phyloP scores from a whole-genome alignment of 352 stramenopile genomes.

The Aphanomyces euteiches region DNA sequence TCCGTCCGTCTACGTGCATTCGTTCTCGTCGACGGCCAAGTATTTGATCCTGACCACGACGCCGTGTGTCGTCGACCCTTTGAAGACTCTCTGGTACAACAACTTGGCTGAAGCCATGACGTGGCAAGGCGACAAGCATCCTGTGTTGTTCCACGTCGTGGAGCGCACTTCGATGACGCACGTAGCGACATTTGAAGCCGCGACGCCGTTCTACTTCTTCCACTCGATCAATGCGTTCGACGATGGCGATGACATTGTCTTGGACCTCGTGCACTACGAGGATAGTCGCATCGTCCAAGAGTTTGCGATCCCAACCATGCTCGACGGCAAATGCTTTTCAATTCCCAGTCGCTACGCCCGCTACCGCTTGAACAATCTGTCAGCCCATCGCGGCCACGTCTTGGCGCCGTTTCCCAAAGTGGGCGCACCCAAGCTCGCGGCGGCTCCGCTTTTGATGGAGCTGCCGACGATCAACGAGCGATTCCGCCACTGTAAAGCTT shows the following conservation, averaged over 20 bases:
- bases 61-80: neutral
- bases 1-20: neutral
- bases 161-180: constrained; percentile 9
- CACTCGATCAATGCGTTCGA: constrained; percentile 18
- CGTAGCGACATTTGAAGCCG: constrained; percentile 7
- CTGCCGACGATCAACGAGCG: constrained; percentile 15
- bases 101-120: neutral
- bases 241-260: constrained; percentile 7
- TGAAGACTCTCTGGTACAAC: neutral
- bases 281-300: constrained; percentile 1
- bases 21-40: constrained; percentile 16
- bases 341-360: neutral
- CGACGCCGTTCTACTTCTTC: constrained; percentile 11
- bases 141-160: constrained; percentile 6
- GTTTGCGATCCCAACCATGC: neutral
- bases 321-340: neutral
- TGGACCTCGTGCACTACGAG: neutral
- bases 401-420: neutral
- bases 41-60: neutral
- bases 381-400: neutral
- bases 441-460: neutral
- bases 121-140: constrained; percentile 5
- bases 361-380: neutral
- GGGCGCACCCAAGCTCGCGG: neutral
- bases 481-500: neutral